A percentile compares a stretch with the other conserved stretches of the same genome.
These are phyloP conservation scores for Schoenoplectus triqueter DNA, from an alignment of 202 grass and related monocot species.

Conservation along the genomic window DNA sequence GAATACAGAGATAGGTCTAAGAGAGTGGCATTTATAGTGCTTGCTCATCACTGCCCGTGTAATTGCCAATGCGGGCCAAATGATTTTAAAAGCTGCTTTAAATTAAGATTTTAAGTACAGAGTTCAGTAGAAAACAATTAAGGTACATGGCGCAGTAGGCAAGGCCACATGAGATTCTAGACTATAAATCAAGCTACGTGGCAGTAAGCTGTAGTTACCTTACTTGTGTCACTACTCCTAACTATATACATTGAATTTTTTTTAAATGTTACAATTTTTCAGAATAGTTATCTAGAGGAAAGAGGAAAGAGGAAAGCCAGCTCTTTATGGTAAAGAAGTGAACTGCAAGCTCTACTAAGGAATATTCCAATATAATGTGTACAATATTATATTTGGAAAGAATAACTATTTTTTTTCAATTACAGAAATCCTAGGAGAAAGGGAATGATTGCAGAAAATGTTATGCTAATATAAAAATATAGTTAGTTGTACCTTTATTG, in stretches of 20 bases:
- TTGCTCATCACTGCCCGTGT: slow-evolving; percentile 32
- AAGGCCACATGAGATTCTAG: slow-evolving; percentile 14
- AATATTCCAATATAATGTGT: slow-evolving; percentile 35
- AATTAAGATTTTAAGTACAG: slow-evolving; percentile 27
- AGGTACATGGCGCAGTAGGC: slow-evolving; percentile 17
- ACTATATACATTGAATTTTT: too few species aligned
- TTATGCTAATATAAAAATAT: slow-evolving; percentile 12
- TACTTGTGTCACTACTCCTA: not conserved
- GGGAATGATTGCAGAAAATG: not conserved
- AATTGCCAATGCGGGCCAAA: slow-evolving; percentile 30
- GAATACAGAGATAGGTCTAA: slow-evolving; percentile 42
- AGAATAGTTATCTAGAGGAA: not conserved
- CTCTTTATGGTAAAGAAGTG: slow-evolving; percentile 33
- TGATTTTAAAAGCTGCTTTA: slow-evolving; percentile 22
- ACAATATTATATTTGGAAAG: slow-evolving; percentile 12
- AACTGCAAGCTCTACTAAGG: slow-evolving; percentile 30
- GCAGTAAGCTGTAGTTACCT: slow-evolving; percentile 3
- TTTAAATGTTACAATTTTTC: not conserved
- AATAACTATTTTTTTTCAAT: not conserved
- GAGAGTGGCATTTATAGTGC: slow-evolving; percentile 43
- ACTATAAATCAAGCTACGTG: slow-evolving; percentile 9
- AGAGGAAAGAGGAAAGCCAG: not conserved
- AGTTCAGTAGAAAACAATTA: not conserved
- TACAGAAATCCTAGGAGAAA: slow-evolving; percentile 21
- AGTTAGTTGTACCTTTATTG: not conserved